Base-by-base conservation (phyloP, 345 rosid species). In the Anastatica hierochuntica region DNA sequence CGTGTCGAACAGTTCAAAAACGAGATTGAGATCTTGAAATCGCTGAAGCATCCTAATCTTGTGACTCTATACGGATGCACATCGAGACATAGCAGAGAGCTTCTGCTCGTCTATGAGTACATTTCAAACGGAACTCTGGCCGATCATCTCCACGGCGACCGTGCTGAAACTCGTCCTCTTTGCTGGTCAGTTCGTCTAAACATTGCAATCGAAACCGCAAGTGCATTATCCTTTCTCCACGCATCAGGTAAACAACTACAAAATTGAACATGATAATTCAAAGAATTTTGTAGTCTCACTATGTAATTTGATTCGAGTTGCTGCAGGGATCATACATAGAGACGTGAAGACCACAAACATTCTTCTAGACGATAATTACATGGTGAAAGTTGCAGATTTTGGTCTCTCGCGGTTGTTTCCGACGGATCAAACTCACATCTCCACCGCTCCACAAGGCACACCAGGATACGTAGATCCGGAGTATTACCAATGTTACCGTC, bases 361-460 rank as follows among this genome's bases (percentile, higher is more conserved):
- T 38, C 96, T 90, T 24, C 73, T 90, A 0, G 96, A 77, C 65
- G 69, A 53, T 19, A 47, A 69, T 16, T 71, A 70, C 63, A 66
- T 24, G 1, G 97, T 90, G 12, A 90, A 90, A 64, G 97, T 90
- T 9, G 97, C 97, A 3, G 97, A 90, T 75, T 90, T 90, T 27
- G 97, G 97, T 7, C 67, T 90, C n/a, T 90, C 97, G 0, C 49
- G 97, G 18, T 51, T 86, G 58, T 86, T 84, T 56, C 94, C 95
- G 0, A 72, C 1, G 7, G 77, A 84, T 67, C 88, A 72, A 37
- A 90, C 86, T 2, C 97, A 90, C 39, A 80, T 90, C 2, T 90
- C 97, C 4, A 90, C 97, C 0, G 90, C 83, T 43, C 97, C 97
- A 1, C 97, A 90, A 60, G 97, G 97, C 38, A 90, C 97, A 0